Percentiles rank a stretch among this genome's conserved stretches.
These are phyloP conservation scores for Penicillium odoratum DNA, from an alignment of 495 filamentous ascomycete species.

Conservation along the genomic window DNA sequence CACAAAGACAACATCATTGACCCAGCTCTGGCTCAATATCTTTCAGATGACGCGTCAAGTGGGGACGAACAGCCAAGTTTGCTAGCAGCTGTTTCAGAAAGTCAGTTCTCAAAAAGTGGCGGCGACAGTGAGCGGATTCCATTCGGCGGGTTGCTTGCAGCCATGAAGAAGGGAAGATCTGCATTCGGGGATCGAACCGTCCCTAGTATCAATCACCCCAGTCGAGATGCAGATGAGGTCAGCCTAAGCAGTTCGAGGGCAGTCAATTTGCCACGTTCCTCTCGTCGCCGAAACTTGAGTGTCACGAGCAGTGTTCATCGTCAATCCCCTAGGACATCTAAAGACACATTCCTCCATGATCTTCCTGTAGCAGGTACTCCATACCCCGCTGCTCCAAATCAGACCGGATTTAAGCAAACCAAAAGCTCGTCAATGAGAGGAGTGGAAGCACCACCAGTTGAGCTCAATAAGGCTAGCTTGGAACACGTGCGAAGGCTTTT, in stretches of 20 bases:
- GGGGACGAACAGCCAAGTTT: slow-evolving; percentile 91
- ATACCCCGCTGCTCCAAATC: slow-evolving; percentile 19
- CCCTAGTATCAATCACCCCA: slow-evolving; percentile 59
- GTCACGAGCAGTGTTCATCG: slow-evolving; percentile 70
- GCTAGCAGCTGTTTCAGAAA: slow-evolving; percentile 66
- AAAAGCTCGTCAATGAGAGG: slow-evolving; percentile 86
- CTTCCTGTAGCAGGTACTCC: slow-evolving; percentile 16
- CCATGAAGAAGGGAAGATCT: slow-evolving; percentile 72
- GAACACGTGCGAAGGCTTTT: slow-evolving; percentile 85
- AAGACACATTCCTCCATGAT: slow-evolving; percentile 42
- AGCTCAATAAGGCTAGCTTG: slow-evolving; percentile 82
- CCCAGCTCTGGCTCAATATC: slow-evolving; percentile 89
- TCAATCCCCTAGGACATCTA: slow-evolving; percentile 62
- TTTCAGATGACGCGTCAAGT: slow-evolving; percentile 92
- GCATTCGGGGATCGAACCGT: slow-evolving; percentile 69
- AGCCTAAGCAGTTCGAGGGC: slow-evolving; percentile 60
- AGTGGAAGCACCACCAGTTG: slow-evolving; percentile 66
- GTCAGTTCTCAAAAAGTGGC: slow-evolving; percentile 45
- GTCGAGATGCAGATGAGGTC: slow-evolving; percentile 60
- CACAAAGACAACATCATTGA: slow-evolving; percentile 98
- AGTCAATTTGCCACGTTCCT: slow-evolving; percentile 50
- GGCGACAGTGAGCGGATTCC: slow-evolving; percentile 56
- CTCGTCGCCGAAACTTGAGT: slow-evolving; percentile 74
- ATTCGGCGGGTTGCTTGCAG: slow-evolving; percentile 55
- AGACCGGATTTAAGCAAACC: slow-evolving; percentile 60